phyloP scores from a whole-genome alignment of 805 yeast genomes.

The Yarrowia bubula region DNA sequence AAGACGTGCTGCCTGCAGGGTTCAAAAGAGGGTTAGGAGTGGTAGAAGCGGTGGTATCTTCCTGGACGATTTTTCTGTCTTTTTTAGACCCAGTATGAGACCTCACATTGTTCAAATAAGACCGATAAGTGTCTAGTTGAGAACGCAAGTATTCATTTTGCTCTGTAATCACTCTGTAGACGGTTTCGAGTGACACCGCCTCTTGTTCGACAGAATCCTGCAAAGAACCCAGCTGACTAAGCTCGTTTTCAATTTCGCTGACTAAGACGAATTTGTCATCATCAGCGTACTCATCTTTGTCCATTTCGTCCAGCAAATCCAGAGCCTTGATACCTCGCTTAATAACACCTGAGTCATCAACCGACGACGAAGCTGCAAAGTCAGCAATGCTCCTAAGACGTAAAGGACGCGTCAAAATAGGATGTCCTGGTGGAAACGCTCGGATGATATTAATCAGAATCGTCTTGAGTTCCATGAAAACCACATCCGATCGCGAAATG shows the following conservation, averaged over 20 bases:
- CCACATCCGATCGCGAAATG: slow-evolving; percentile 37
- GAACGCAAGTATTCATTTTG: slow-evolving; percentile 41
- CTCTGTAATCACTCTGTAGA: slow-evolving; percentile 38
- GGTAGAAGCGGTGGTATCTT: neutral
- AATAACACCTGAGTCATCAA: slow-evolving; percentile 35
- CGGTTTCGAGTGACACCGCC: slow-evolving; percentile 37
- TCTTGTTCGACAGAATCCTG: slow-evolving; percentile 38
- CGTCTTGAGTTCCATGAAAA: slow-evolving; percentile 41
- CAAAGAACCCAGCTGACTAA: slow-evolving; percentile 39
- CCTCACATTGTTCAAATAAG: slow-evolving; percentile 41
- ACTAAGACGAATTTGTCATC: slow-evolving; percentile 37
- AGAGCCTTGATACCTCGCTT: slow-evolving; percentile 39
- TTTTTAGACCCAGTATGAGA: slow-evolving; percentile 37
- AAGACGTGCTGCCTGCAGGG: slow-evolving; percentile 1
- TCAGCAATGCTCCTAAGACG: slow-evolving; percentile 38
- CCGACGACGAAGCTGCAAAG: slow-evolving; percentile 35
- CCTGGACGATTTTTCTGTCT: slow-evolving; percentile 32
- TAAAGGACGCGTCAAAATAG: slow-evolving; percentile 34
- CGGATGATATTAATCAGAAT: slow-evolving; percentile 41
- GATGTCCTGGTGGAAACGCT: slow-evolving; percentile 37
- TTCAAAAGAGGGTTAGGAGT: slow-evolving; percentile 23
- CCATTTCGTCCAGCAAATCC: slow-evolving; percentile 36
- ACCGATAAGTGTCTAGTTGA: slow-evolving; percentile 41
- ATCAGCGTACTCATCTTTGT: slow-evolving; percentile 28
- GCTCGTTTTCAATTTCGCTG: slow-evolving; percentile 40